A percentile compares a stretch with the other conserved stretches of the same genome.
Evolutionary conservation across 2,329 filamentous ascomycete genomes (phyloP).

Genomic region (Scytalidium lignicola): DNA sequence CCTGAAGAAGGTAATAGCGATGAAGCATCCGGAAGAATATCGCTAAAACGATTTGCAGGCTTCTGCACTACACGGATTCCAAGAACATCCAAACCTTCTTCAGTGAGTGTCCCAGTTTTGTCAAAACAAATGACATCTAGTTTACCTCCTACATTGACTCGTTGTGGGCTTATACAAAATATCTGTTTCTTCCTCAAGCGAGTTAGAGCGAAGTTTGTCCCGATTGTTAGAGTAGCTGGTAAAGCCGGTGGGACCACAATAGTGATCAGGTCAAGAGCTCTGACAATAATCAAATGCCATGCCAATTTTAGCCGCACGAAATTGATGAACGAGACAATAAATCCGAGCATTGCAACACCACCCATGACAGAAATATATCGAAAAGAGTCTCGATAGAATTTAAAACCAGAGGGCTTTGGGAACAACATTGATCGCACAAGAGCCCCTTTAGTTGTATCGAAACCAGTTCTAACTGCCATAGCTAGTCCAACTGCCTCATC

Average conservation of each 20-base stretch:
- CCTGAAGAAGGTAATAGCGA: constrained; percentile 48
- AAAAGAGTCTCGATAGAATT: constrained; percentile 97
- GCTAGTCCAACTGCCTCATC: constrained; percentile 89
- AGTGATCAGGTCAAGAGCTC: constrained; percentile 91
- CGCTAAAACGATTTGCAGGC: constrained; percentile 60
- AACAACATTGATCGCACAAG: constrained; percentile 97
- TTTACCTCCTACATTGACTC: constrained; percentile 95
- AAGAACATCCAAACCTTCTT: constrained; percentile 91
- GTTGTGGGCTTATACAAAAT: constrained; percentile 95
- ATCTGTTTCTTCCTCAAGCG: constrained; percentile 85
- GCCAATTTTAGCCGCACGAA: constrained; percentile 79
- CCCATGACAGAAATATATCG: constrained; percentile 98
- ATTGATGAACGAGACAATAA: constrained; percentile 86
- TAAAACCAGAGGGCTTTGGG: constrained; percentile 96
- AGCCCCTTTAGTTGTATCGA: constrained; percentile 95
- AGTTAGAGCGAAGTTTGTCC: constrained; percentile 88
- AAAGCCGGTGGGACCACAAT: constrained; percentile 95
- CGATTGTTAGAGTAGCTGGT: constrained; percentile 91
- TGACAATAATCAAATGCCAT: constrained; percentile 87
- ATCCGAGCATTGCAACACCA: constrained; percentile 76
- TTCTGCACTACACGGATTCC: constrained; percentile 75
- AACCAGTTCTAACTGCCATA: constrained; percentile 88
- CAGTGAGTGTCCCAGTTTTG: constrained; percentile 96
- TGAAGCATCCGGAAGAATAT: constrained; percentile 63
- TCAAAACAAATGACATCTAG: constrained; percentile 96